Base-by-base conservation (phyloP, 1,284 basidiomycete species). In the Afroboletus lepidellus region DNA sequence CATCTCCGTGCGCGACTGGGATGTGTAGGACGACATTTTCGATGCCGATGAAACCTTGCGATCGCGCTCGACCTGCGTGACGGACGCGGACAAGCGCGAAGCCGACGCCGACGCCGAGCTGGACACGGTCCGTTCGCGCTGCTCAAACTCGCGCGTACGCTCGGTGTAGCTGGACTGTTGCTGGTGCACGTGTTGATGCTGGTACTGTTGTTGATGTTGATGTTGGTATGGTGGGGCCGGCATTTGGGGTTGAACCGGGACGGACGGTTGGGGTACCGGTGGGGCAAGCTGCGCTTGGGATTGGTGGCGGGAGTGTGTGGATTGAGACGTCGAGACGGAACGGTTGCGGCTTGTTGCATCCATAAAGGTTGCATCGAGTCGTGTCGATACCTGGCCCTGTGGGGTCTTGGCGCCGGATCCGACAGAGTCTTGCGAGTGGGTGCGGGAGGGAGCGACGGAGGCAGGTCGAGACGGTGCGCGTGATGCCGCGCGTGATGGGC, bases 391-490 rank as follows among this genome's bases (percentile, higher is more conserved):
- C 15, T 55, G 61, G 4, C 58, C 65, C 13, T 51, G 61, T 29
- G 67, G 69, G 13, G 69, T 70, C 57, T 42, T 67, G 25, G 59
- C 57, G 1, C 65, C 65, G 12, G 65, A 70, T 3, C 53, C 60
- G 18, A 59, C 1, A 18, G 65, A 68, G 41, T 70, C 67, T 23
- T 62, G 64, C 24, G 67, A 66, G 16, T 64, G 58, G 1, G 66
- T 54, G 9, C 66, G 67, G 20, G 65, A 70, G 7, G 68, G 54
- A 1, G 60, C 63, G 39, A 67, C 65, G 1, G 65, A 67, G 5
- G 63, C 46, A 2, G 66, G 55, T 23, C 68, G 67, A 21, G 65
- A 69, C 1, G 58, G 60, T 1, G 44, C 59, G 9, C 67, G 65
- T 36, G 67, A 70, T 16, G 5, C 67, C 9, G 65, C 30, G 30